These are phyloP conservation scores for Phytophthora parvispora DNA, from an alignment of 352 stramenopile genomes.

Conservation along the genomic window DNA sequence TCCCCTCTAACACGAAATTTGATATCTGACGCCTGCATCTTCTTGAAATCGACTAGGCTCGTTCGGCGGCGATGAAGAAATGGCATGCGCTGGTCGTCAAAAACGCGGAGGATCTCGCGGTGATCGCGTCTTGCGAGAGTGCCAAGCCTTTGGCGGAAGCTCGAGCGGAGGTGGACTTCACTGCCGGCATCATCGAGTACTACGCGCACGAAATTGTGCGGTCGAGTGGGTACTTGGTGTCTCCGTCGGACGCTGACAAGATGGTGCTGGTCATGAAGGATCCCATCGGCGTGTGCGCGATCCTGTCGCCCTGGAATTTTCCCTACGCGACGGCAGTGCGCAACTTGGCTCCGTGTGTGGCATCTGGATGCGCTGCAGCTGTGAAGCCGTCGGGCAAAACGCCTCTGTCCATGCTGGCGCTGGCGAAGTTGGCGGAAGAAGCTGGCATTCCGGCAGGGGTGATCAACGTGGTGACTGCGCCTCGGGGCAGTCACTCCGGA, in stretches of 20 bases:
- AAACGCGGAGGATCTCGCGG: conserved; percentile 74
- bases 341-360: conserved; percentile 94
- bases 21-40: not conserved
- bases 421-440: conserved; percentile 88
- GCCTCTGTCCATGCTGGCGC: conserved; percentile 93
- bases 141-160: conserved; percentile 96
- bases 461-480: conserved; percentile 90
- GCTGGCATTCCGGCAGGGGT: conserved; percentile 84
- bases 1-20: not conserved
- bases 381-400: conserved; percentile 98
- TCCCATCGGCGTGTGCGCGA: conserved; percentile 93
- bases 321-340: conserved; percentile 97
- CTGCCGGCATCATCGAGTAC: conserved; percentile 95
- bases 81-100: conserved; percentile 63
- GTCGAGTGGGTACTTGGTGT: conserved; percentile 77
- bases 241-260: conserved; percentile 45
- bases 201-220: conserved; percentile 95
- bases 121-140: conserved; percentile 96
- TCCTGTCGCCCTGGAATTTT: conserved; percentile 99
- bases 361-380: conserved; percentile 94
- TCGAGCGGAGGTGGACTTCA: conserved; percentile 94
- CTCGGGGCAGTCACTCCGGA: conserved; percentile 52
- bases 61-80: conserved; percentile 64
- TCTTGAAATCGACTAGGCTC: conserved; percentile 15
- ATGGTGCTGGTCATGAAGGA: conserved; percentile 83